These are phyloP conservation scores for Knufia petricola DNA, from an alignment of 2,329 filamentous ascomycete species.

Conservation along the genomic window DNA sequence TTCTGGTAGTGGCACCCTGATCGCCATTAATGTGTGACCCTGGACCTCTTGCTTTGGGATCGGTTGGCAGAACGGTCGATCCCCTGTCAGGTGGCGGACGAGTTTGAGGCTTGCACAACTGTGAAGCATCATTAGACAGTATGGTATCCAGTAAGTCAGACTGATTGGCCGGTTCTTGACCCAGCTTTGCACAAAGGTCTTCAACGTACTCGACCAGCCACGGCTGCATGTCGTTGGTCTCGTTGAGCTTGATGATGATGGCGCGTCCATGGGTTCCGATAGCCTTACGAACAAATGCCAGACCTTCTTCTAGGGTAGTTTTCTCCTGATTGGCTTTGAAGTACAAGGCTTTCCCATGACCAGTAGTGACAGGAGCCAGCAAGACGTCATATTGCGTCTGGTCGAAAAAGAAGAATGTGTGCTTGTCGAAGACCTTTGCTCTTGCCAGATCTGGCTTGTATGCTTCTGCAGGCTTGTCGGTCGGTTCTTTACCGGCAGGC, in stretches of 20 bases:
- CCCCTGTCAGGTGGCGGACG: background rate
- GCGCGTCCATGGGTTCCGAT: constrained; percentile 63
- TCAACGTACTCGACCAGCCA: constrained; percentile 65
- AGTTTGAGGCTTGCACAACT: constrained; percentile 52
- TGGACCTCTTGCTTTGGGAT: background rate
- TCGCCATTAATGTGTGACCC: background rate
- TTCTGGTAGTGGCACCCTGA: background rate
- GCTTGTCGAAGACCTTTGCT: constrained; percentile 68
- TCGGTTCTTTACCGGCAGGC: constrained; percentile 63
- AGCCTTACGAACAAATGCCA: constrained; percentile 63
- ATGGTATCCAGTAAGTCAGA: constrained; percentile 89
- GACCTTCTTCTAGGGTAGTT: constrained; percentile 65
- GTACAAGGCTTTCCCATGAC: constrained; percentile 70
- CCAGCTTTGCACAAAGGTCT: constrained; percentile 59
- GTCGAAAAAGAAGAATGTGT: constrained; percentile 82
- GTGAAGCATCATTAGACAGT: constrained; percentile 64
- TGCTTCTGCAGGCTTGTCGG: constrained; percentile 54
- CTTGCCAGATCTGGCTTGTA: constrained; percentile 62
- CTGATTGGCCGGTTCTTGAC: constrained; percentile 77
- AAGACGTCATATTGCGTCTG: constrained; percentile 65
- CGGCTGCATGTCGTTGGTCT: constrained; percentile 46
- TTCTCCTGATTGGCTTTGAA: constrained; percentile 51
- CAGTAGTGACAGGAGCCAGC: constrained; percentile 63
- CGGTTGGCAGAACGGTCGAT: background rate
- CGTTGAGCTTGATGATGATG: constrained; percentile 64